Evolutionary conservation across 2,329 filamentous ascomycete species (phyloP).

Genomic region (Pestalotiopsis sp.): DNA sequence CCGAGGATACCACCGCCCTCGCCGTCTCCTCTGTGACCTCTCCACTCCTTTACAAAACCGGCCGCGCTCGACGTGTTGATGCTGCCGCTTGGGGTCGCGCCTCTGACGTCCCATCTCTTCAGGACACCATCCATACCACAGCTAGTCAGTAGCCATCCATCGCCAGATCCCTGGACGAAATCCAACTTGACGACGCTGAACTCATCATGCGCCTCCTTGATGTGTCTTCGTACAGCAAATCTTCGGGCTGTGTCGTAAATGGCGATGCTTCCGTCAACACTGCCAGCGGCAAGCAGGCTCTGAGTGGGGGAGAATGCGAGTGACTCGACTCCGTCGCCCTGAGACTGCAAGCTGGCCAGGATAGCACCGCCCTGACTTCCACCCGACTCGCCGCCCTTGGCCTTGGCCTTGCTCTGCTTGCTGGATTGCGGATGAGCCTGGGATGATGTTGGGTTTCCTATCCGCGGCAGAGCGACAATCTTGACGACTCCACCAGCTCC

Average conservation of each 20-base stretch:
- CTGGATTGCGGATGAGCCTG: slow-evolving; percentile 27
- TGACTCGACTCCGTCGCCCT: slow-evolving; percentile 48
- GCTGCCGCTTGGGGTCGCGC: slow-evolving; percentile 34
- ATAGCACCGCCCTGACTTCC: slow-evolving; percentile 59
- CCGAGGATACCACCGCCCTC: slow-evolving; percentile 88
- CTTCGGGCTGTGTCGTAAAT: slow-evolving; percentile 86
- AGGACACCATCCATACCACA: slow-evolving; percentile 93
- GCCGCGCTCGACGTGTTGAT: slow-evolving; percentile 58
- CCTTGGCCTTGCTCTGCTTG: slow-evolving; percentile 37
- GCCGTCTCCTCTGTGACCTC: slow-evolving; percentile 81
- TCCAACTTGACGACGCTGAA: slow-evolving; percentile 91
- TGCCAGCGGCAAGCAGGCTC: slow-evolving; percentile 64
- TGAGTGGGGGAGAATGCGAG: slow-evolving; percentile 43
- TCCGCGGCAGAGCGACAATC: slow-evolving; percentile 79
- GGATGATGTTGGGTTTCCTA: slow-evolving; percentile 33
- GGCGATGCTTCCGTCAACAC: slow-evolving; percentile 77
- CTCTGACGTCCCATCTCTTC: slow-evolving; percentile 80
- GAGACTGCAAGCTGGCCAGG: slow-evolving; percentile 80
- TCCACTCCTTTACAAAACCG: slow-evolving; percentile 85
- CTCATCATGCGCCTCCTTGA: slow-evolving; percentile 83
- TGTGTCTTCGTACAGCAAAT: slow-evolving; percentile 83
- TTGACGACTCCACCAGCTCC: slow-evolving; percentile 86
- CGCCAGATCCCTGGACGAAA: slow-evolving; percentile 64
- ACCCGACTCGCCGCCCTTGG: slow-evolving; percentile 42
- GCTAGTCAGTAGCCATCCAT: slow-evolving; percentile 75